A percentile compares a stretch with the other conserved stretches of the same genome.
phyloP scores from a whole-genome alignment of 2,329 filamentous ascomycete genomes.

The Xylaria sp. region DNA sequence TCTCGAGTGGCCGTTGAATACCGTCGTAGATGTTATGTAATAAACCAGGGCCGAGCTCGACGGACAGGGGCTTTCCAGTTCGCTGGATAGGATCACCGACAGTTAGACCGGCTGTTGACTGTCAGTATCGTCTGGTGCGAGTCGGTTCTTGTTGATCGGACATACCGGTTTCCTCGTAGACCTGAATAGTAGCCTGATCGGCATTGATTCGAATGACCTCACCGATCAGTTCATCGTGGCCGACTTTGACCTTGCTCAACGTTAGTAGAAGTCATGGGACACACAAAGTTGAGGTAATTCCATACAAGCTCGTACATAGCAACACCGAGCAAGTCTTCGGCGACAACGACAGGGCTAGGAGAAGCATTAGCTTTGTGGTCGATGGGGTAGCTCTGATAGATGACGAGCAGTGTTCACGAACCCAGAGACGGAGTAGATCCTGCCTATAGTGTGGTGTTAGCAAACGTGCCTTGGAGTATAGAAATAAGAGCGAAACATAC shows the following conservation, averaged over 20 bases:
- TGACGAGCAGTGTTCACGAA: constrained; percentile 53
- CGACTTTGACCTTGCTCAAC: constrained; percentile 80
- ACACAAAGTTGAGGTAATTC: constrained; percentile 32
- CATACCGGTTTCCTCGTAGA: constrained; percentile 98
- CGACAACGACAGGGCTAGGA: constrained; percentile 86
- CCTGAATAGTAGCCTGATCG: constrained; percentile 97
- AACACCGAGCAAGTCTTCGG: constrained; percentile 98
- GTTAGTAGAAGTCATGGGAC: constrained; percentile 23
- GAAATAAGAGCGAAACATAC: constrained; percentile 41
- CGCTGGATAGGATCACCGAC: constrained; percentile 92
- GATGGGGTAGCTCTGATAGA: background rate
- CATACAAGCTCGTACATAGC: constrained; percentile 98
- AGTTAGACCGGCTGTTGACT: constrained; percentile 81
- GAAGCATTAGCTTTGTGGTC: constrained; percentile 50
- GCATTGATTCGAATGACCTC: constrained; percentile 98
- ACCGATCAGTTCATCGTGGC: constrained; percentile 89
- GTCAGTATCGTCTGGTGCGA: constrained; percentile 13
- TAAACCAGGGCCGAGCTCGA: constrained; percentile 95
- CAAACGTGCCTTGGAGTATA: background rate
- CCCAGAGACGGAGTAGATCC: constrained; percentile 73
- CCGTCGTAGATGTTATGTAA: constrained; percentile 99
- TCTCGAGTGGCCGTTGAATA: constrained; percentile 93
- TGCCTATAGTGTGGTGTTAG: constrained; percentile 57
- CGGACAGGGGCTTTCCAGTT: constrained; percentile 95
- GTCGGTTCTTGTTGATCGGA: constrained; percentile 7